Percentiles rank a stretch among this genome's conserved stretches.
Conservation (phyloP, 2,329 filamentous ascomycete genomes). For the Thelonectria blattea region DNA sequence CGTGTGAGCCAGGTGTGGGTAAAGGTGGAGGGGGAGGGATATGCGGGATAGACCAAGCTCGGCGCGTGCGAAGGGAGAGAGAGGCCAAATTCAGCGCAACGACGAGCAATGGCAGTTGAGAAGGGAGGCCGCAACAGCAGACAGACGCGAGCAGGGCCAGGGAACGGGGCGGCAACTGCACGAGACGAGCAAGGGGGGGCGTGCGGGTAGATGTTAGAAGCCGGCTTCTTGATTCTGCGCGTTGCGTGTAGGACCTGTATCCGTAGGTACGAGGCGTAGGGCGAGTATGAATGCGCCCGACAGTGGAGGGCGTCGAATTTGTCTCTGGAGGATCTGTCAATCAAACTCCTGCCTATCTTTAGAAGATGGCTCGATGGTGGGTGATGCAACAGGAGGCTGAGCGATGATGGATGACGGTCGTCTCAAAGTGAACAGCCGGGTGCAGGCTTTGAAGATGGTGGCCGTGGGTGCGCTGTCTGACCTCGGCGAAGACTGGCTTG, state of each 20-base stretch:
- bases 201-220: constrained; percentile 11
- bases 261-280: constrained; percentile 7
- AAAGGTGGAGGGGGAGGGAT: constrained; percentile 25
- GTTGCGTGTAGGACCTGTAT: constrained; percentile 1
- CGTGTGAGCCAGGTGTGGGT: constrained; percentile 24
- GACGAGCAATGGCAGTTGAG: constrained; percentile 18
- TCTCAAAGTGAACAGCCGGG: constrained; percentile 15
- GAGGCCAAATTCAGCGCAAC: constrained; percentile 13
- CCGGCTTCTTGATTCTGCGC: constrained; percentile 9
- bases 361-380: neutral
- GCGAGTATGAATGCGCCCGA: constrained; percentile 23
- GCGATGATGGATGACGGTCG: constrained; percentile 7
- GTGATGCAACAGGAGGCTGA: constrained; percentile 18
- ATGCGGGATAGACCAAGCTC: constrained; percentile 33
- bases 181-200: constrained; percentile 27
- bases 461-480: constrained; percentile 17
- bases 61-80: constrained; percentile 34
- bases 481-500: constrained; percentile 13
- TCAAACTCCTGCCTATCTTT: constrained; percentile 11
- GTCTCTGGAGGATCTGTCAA: constrained; percentile 22
- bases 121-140: constrained; percentile 16
- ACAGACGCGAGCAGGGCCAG: constrained; percentile 27
- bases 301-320: constrained; percentile 3
- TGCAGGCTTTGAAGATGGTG: constrained; percentile 25
- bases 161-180: constrained; percentile 28